Base-by-base conservation (phyloP, 2,329 filamentous ascomycete species). In the Alternaria sp. region DNA sequence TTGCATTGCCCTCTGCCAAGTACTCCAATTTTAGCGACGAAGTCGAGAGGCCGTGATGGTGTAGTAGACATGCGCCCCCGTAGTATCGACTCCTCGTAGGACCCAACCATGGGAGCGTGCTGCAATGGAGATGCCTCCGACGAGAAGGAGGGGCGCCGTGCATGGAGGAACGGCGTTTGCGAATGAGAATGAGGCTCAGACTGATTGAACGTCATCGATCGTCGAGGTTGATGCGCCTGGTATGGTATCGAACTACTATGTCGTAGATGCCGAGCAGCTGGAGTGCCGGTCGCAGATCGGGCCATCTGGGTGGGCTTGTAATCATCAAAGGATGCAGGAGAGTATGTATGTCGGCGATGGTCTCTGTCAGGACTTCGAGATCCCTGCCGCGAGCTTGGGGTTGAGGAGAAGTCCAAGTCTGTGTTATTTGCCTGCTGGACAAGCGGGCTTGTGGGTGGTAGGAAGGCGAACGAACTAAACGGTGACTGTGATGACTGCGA, bases 11-110 rank as follows among this genome's bases (percentile, higher is more conserved):
- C 94, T 68, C 90, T 89, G 9, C 94, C 95, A 16, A 98, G 82
- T 0, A 98, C 95, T 22, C 95, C 95, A 58, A 99, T 97, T 75
- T 98, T 93, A 28, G 95, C 95, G 6, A 96, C 86, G 73, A 99
- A 99, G 66, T 97, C 90, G 6, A 99, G 82, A 6, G 95, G 94
- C 66, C 92, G 94, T 1, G 94, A 98, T 0, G 95, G 94, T 2
- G 90, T 95, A 1, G 94, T 97, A 28, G 95, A 98, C 95, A 99
- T 99, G 63, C 95, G 88, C 39, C 95, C 95, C 47, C 93, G 89
- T 2, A 99, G 82, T 61, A 99, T 97, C 28, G 93, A 97, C 80
- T 99, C 95, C 79, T 99, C 95, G 69, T 97, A 99, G 2, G 94
- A 97, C 2, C 95, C 95, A 2, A 98, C 94, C 91, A 99, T 96